Conservation (phyloP, 1,284 basidiomycete genomes). For the Melanopsichium pennsylvanicum region DNA sequence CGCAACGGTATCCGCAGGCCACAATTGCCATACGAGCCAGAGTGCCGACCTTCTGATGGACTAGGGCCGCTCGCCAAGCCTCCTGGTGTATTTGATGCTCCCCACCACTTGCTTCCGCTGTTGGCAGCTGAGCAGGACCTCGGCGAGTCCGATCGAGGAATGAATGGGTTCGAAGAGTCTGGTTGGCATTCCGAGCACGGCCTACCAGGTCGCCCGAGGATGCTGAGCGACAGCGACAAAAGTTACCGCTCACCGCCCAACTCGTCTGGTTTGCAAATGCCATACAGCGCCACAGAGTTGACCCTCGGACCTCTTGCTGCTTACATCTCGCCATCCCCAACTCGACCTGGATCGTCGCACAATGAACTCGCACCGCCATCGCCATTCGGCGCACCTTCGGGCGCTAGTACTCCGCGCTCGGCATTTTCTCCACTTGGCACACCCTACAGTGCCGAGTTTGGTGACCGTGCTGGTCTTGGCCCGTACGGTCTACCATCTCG, state of each 20-base stretch:
- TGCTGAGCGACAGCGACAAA: background rate
- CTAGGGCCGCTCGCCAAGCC: background rate
- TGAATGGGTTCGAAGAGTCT: constrained; percentile 1
- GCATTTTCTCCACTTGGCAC: constrained; percentile 19
- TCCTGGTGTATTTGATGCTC: background rate
- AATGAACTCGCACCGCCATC: constrained; percentile 17
- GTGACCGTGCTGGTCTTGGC: background rate
- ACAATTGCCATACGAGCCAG: constrained; percentile 13
- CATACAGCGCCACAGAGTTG: constrained; percentile 8
- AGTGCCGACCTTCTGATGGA: constrained; percentile 16
- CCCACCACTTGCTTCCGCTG: background rate
- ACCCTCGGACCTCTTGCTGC: constrained; percentile 18
- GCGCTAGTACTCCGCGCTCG: constrained; percentile 23
- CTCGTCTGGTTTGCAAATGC: constrained; percentile 10
- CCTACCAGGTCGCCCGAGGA: background rate
- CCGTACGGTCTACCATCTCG: background rate
- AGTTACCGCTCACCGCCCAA: constrained; percentile 6
- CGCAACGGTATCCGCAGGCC: constrained; percentile 12
- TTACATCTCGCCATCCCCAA: constrained; percentile 22
- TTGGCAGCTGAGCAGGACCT: constrained; percentile 17
- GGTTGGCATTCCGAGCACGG: constrained; percentile 11
- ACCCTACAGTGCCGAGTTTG: constrained; percentile 18
- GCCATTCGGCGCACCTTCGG: constrained; percentile 14
- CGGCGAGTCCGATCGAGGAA: constrained; percentile 12
- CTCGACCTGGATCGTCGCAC: constrained; percentile 27